Conservation (phyloP, 2,329 filamentous ascomycete genomes). For the Chrysoporthe puriensis region DNA sequence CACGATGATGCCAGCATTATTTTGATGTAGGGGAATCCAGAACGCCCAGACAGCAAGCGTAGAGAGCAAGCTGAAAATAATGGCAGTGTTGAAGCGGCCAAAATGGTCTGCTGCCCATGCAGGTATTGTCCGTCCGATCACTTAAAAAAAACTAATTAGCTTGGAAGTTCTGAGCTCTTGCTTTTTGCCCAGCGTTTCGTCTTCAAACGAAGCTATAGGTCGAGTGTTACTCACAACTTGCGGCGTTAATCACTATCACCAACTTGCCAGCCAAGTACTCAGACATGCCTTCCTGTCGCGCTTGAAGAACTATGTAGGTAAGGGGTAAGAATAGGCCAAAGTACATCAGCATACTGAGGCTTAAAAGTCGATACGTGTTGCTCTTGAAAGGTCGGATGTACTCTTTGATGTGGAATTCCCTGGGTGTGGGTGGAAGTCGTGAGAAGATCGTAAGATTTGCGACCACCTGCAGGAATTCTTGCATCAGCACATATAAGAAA, state of each 20-base stretch:
- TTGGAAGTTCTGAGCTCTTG: not conserved
- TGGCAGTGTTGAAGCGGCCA: conserved; percentile 36
- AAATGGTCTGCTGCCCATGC: conserved; percentile 29
- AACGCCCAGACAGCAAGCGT: conserved; percentile 37
- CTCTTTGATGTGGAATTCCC: conserved; percentile 23
- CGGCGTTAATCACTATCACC: conserved; percentile 35
- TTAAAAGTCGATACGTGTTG: conserved; percentile 29
- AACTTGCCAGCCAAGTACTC: conserved; percentile 32
- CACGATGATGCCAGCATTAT: conserved; percentile 29
- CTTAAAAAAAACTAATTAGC: not conserved
- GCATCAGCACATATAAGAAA: not conserved
- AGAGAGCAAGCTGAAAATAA: conserved; percentile 46
- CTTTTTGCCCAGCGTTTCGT: not conserved
- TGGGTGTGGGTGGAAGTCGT: conserved; percentile 19
- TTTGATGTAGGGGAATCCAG: conserved; percentile 34
- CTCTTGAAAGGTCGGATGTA: conserved; percentile 31
- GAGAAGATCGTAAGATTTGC: conserved; percentile 34
- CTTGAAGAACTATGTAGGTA: conserved; percentile 34
- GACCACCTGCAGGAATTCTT: conserved; percentile 30
- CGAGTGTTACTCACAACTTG: conserved; percentile 18
- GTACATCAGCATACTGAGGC: conserved; percentile 31
- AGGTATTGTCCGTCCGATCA: conserved; percentile 29
- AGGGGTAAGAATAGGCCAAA: conserved; percentile 36
- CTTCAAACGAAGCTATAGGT: not conserved
- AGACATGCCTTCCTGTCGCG: conserved; percentile 31